These are phyloP conservation scores for Talaromyces pinophilus DNA, from an alignment of 2,329 filamentous ascomycete species.

Conservation along the genomic window DNA sequence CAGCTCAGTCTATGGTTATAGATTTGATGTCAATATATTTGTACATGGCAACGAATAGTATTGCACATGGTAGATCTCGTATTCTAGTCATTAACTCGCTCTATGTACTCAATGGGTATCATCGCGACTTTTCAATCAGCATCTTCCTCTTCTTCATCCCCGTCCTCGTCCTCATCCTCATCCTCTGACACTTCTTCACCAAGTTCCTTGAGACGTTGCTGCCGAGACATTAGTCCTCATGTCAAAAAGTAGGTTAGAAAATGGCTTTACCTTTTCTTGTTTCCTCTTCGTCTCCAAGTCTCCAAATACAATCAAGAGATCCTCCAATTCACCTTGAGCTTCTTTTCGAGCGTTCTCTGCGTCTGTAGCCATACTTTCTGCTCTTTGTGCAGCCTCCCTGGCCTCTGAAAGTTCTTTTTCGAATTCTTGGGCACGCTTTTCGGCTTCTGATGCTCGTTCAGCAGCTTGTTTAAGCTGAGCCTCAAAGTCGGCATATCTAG, in stretches of 20 bases:
- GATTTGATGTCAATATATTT: not conserved
- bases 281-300: constrained; percentile 76
- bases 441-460: constrained; percentile 40
- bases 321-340: constrained; percentile 73
- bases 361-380: constrained; percentile 40
- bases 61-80: not conserved
- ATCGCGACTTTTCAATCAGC: constrained; percentile 25
- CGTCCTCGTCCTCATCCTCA: constrained; percentile 66
- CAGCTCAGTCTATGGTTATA: no score
- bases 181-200: constrained; percentile 73
- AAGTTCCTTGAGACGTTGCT: constrained; percentile 63
- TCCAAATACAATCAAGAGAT: constrained; percentile 76
- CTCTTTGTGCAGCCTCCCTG: constrained; percentile 32
- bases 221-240: constrained; percentile 41
- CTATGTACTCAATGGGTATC: constrained; percentile 23
- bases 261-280: constrained; percentile 67
- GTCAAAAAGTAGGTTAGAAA: not conserved
- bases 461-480: constrained; percentile 51
- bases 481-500: constrained; percentile 50
- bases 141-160: constrained; percentile 50
- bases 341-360: constrained; percentile 65
- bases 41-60: not conserved
- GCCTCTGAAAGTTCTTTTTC: constrained; percentile 29
- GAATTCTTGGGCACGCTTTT: constrained; percentile 30
- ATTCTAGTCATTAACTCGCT: constrained; percentile 8